Evolutionary conservation across 768 basidiomycete genomes (phyloP).

Genomic region (Clavulina sp.): DNA sequence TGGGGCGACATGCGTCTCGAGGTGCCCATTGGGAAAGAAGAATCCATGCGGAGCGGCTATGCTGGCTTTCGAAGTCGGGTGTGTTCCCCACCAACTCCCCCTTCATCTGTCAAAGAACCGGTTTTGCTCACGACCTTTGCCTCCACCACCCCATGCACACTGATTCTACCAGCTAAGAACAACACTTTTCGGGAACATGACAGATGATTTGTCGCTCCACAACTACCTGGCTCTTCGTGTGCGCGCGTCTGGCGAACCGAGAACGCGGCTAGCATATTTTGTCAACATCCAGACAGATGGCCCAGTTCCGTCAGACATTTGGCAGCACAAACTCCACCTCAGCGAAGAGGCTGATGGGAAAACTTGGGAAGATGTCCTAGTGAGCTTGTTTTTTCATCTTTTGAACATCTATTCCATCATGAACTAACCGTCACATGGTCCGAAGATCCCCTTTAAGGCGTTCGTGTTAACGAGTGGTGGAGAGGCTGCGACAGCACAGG

Average conservation of each 20-base stretch:
- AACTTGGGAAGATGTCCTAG: conserved; percentile 71
- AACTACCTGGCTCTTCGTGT: conserved; percentile 67
- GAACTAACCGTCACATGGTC: too few species aligned
- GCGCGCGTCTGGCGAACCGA: conserved; percentile 56
- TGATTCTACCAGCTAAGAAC: conserved; percentile 35
- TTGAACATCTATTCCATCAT: conserved; percentile 7
- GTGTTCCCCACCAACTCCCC: conserved; percentile 8
- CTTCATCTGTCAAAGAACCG: background rate
- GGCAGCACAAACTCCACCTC: conserved; percentile 86
- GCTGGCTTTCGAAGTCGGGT: conserved; percentile 83
- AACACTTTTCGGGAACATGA: conserved; percentile 73
- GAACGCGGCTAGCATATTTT: conserved; percentile 71
- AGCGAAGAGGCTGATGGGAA: conserved; percentile 20
- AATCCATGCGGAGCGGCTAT: conserved; percentile 66
- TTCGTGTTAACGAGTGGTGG: conserved; percentile 29
- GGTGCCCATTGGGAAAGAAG: conserved; percentile 48
- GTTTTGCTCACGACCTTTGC: background rate
- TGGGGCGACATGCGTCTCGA: conserved; percentile 62
- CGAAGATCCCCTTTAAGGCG: conserved; percentile 61
- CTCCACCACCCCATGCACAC: too few species aligned
- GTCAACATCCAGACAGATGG: conserved; percentile 88
- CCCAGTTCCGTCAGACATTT: conserved; percentile 65
- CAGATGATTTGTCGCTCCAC: conserved; percentile 70
- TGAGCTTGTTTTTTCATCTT: conserved; percentile 20
- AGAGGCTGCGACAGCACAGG: conserved; percentile 24